phyloP scores from a whole-genome alignment of 306 rosid species.

The Medicago lupulina region DNA sequence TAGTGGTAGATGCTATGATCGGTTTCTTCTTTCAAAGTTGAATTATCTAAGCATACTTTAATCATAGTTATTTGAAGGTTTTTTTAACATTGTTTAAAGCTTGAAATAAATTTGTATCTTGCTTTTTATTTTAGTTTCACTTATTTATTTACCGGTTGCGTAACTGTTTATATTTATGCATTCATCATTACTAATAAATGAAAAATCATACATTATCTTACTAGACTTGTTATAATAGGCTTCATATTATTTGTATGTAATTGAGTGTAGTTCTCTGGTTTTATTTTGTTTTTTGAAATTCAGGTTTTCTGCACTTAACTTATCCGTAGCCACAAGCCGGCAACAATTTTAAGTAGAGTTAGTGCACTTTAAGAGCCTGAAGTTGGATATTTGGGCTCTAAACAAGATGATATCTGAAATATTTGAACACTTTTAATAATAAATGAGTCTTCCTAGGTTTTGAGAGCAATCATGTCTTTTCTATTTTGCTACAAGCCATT shows the following conservation, averaged over 20 bases:
- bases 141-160: conserved; percentile 7
- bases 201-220: conserved; percentile 8
- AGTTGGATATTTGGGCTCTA: conserved; percentile 27
- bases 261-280: conserved; percentile 16
- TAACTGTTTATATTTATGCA: conserved; percentile 30
- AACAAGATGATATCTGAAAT: conserved; percentile 22
- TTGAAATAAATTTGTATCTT: conserved; percentile 28
- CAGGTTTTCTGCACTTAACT: conserved; percentile 17
- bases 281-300: conserved; percentile 3
- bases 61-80: conserved; percentile 15
- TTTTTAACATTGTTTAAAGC: conserved; percentile 5
- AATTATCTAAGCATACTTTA: conserved; percentile 21
- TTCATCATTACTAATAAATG: conserved; percentile 26
- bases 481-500: background rate
- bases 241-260: conserved; percentile 22
- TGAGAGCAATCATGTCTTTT: conserved; percentile 15
- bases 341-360: background rate
- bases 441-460: conserved; percentile 12
- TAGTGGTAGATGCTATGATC: conserved; percentile 38
- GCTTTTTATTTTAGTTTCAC: conserved; percentile 22
- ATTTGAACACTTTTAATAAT: conserved; percentile 6
- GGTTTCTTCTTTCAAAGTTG: conserved; percentile 26
- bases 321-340: background rate
- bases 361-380: conserved; percentile 25
- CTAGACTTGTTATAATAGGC: conserved; percentile 10